Evolutionary conservation across 1,284 basidiomycete species (phyloP).

Genomic region (Puccinia coronata): DNA sequence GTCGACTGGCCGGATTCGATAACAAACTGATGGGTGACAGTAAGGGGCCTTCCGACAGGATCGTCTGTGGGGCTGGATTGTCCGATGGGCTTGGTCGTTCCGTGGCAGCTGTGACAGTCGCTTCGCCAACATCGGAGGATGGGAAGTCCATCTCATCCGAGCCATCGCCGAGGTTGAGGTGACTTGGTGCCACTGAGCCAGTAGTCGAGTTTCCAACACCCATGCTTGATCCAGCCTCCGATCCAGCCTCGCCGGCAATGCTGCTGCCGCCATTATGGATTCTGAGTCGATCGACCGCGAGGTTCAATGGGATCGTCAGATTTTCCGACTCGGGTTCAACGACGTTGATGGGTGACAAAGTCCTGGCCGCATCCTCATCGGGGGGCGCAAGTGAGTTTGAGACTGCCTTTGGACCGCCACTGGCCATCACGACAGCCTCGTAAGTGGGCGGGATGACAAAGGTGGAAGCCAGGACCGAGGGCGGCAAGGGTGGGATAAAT

Average conservation of each 20-base stretch:
- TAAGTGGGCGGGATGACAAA: slow-evolving; percentile 86
- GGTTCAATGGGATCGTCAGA: slow-evolving; percentile 13
- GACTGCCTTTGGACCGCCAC: slow-evolving; percentile 28
- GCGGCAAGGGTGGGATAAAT: slow-evolving; percentile 77
- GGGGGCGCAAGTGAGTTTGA: neutral
- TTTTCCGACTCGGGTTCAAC: slow-evolving; percentile 24
- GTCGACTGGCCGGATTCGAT: slow-evolving; percentile 67
- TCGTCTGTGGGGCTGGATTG: neutral
- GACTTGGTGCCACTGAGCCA: neutral
- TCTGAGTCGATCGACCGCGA: slow-evolving; percentile 24
- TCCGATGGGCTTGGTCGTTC: neutral
- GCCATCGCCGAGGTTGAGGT: neutral
- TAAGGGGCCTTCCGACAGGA: slow-evolving; percentile 61
- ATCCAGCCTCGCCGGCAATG: slow-evolving; percentile 11
- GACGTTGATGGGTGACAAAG: slow-evolving; percentile 26
- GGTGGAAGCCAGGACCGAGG: slow-evolving; percentile 79
- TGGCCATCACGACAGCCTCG: slow-evolving; percentile 65
- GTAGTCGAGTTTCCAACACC: neutral
- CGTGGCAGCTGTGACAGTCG: neutral
- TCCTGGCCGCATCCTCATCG: slow-evolving; percentile 17
- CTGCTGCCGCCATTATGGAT: slow-evolving; percentile 12
- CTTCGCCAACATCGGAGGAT: neutral
- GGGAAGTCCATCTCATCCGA: slow-evolving; percentile 16
- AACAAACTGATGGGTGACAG: slow-evolving; percentile 75
- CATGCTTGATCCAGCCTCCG: slow-evolving; percentile 4